Evolutionary conservation across 192 early-diverging fungal genomes (phyloP), one percentile per base, ranked within the genome.

Genomic region (Rhizophagus clarus): DNA sequence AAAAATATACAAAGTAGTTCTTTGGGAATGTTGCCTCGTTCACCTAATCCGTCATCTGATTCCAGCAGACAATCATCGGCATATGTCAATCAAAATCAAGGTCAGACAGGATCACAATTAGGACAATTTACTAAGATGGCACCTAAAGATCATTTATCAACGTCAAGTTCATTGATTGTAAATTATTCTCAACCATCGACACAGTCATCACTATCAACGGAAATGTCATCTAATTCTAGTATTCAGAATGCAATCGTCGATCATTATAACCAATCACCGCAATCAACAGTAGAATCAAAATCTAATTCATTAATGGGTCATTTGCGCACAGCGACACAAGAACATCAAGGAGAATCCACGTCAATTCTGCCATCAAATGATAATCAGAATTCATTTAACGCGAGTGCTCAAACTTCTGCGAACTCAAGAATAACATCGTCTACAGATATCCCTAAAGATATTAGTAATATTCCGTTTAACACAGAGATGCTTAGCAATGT

Each of bases 1-100:
- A 79, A 79, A 79, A 69, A 34, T 60, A 45, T 70, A 26, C 77
- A 67, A 26, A 20, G 60, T 28, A 64, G 11, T 76, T 69, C 77
- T 20, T 56, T 56, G 11, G 63, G 31, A 63, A 67, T 66, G 15
- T n/a, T 77, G n/a, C 10, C 49, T 12, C 42, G 47, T 34, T 70
- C 34, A 34, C 67, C 66, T 60, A 32, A 10, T 79, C 47, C 67
- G 51, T 17, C 66, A 17, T n/a, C 40, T 20, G 61, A 47, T 67
- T 60, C 62, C 12, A 64, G 15, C 31, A 42, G 26, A 66, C 11
- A n/a, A 26, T 29, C 64, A n/a, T 24, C 24, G 9, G 49, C 51
- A 47, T 64, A 67, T 49, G 60, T 20, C 63, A 62, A 24, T 62
- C 60, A 40, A 20, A 68, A 67, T 29, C 63, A 42, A 67, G 42